phyloP scores from a whole-genome alignment of 176 grass and related monocot genomes.

The Alopecurus myosuroides region DNA sequence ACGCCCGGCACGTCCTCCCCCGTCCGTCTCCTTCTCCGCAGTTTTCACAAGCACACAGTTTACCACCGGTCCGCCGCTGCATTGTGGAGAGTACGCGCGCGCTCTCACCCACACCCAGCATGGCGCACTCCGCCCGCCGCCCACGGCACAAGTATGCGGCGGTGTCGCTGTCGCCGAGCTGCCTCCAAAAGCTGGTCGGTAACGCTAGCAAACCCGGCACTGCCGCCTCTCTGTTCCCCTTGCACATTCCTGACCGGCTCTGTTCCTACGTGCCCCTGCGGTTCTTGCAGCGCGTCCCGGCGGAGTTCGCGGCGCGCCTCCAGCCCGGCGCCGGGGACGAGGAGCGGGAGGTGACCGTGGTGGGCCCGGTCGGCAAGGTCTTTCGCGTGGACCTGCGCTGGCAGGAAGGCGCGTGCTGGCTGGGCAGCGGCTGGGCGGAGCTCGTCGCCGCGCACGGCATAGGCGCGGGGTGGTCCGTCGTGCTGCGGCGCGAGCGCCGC shows the following conservation, averaged over 20 bases:
- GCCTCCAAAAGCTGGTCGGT: conserved; percentile 19
- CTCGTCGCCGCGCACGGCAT: conserved; percentile 24
- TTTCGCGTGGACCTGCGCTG: conserved; percentile 20
- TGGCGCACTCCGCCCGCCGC: neutral
- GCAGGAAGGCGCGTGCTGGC: neutral
- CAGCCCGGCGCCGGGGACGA: neutral
- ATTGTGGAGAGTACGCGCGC: too few species aligned
- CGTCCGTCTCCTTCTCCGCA: too few species aligned
- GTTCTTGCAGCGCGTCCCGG: conserved; percentile 19
- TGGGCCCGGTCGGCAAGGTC: conserved; percentile 36
- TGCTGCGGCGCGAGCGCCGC: conserved; percentile 19
- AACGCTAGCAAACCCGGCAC: neutral
- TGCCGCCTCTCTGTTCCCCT: neutral
- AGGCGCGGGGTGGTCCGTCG: conserved; percentile 6
- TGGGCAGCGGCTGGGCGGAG: conserved; percentile 20
- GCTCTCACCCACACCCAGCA: neutral
- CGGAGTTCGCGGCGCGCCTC: conserved; percentile 18
- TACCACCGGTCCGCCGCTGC: too few species aligned
- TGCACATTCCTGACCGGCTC: neutral
- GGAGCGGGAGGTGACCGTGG: neutral
- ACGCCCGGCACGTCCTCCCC: too few species aligned
- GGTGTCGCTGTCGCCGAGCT: conserved; percentile 17
- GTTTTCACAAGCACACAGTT: too few species aligned
- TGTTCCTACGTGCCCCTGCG: too few species aligned
- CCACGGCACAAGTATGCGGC: conserved; percentile 20